Base-by-base conservation (phyloP, 1,284 basidiomycete genomes). In the Ganoderma leucocontextum region DNA sequence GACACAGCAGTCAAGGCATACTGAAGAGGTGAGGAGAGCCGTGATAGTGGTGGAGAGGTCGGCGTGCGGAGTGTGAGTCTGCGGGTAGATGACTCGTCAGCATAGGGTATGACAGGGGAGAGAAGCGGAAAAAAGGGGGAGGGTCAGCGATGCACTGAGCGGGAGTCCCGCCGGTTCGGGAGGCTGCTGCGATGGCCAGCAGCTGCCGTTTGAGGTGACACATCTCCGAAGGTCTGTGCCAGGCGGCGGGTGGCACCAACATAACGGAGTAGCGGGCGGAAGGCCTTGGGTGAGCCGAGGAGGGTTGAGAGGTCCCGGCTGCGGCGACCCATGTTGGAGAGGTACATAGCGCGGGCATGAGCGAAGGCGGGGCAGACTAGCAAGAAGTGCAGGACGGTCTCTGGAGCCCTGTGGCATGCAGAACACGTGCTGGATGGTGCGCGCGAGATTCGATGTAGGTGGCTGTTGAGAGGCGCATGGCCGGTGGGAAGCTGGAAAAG, bases 401-500 rank as follows among this genome's bases (percentile, higher is more conserved):
- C 78, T 4, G 41, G 41, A 2, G 12, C 41, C 1, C 13, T 2
- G 15, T 17, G 15, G 15, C 41, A 42, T 15, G 41, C 10, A 0
- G 77, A 73, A 71, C 79, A 81, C 1, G 58, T 39, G 12, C 72
- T 69, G 19, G 71, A 68, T 19, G 68, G 60, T 7, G 69, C 61
- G 19, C 62, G 60, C 0, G 62, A 22, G 12, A 80, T 76, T 13
- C 70, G 63, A 44, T 74, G 62, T 0, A 80, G 75, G 71, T 80
- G 71, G 2, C 65, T n/a, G 55, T 77, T 70, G 2, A 81, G 76
- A 0, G 77, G 75, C 4, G 72, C 70, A 47, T 79, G 77, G 9
- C 77, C 76, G 0, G 77, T 74, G 15, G 75, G 75, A 0, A 80
- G 75, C 62, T 80, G 79, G 17, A 76, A 65, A 13, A 80, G 70